Evolutionary conservation across 1,284 basidiomycete genomes (phyloP), one percentile per base, ranked within the genome.

Genomic region (Ganoderma sp.): DNA sequence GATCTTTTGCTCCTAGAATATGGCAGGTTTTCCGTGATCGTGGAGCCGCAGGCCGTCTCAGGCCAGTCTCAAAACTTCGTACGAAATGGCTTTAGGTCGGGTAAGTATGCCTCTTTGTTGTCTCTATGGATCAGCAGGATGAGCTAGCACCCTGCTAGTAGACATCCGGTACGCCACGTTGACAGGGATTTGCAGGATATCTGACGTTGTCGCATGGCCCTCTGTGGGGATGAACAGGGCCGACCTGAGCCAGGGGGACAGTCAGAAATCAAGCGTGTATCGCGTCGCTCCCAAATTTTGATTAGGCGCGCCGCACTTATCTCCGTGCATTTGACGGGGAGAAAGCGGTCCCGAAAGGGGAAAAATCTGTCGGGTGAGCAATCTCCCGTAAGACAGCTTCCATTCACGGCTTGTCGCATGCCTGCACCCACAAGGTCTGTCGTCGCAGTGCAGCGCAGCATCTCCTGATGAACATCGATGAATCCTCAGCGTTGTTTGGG

Each of bases 261-360:
- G 32, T 32, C 32, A 22, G 48, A 52, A 28, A 52, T 52, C 48
- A 37, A 34, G 56, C 56, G 34, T 58, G 37, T 34, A 58, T 58
- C 56, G 56, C 56, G 4, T 58, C 28, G 28, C 17, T 2, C 17
- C 32, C 52, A 56, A 58, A 17, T 3, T 58, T 58, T 37, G 37
- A 39, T 58, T 34, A 37, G 37, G 56, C 56, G 56, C 34, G 32
- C 28, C 12, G 39, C 37, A n/a, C 54, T 57, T 57, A 57, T 37
- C 56, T 57, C 14, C 15, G 14, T n/a, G 50, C 17, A 37, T 57
- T 17, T 32, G 37, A 39, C 37, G n/a, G 37, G 10, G 32, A 2
- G 34, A 39, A 34, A 5, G 32, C 37, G 34, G 56, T 58, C 19
- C 34, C 56, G 56, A n/a, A 58, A 34, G 17, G 34, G 56, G 56